These are phyloP conservation scores for Alternaria sp. DNA, from an alignment of 2,329 filamentous ascomycete genomes.

Conservation along the genomic window DNA sequence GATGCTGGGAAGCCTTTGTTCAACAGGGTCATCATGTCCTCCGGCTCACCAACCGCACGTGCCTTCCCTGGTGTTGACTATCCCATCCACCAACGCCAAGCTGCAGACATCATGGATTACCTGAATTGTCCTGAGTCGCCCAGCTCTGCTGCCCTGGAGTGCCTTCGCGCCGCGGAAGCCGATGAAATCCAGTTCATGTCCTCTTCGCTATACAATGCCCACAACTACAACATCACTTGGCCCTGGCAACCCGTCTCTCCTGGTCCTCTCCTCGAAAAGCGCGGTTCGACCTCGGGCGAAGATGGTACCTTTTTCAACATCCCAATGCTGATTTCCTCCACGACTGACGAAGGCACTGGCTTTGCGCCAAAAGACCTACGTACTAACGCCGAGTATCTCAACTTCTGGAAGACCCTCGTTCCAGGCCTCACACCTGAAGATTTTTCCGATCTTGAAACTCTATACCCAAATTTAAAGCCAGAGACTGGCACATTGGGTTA, in stretches of 20 bases:
- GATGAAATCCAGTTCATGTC: conserved; percentile 53
- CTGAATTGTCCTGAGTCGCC: conserved; percentile 39
- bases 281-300: conserved; percentile 52
- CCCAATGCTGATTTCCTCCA: conserved; percentile 47
- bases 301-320: conserved; percentile 49
- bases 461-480: conserved; percentile 39
- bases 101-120: conserved; percentile 42
- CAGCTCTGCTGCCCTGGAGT: conserved; percentile 47
- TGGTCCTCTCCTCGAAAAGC: conserved; percentile 58
- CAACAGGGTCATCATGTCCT: conserved; percentile 45
- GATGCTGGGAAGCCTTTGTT: conserved; percentile 45
- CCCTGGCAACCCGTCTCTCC: conserved; percentile 61
- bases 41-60: conserved; percentile 48
- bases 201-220: conserved; percentile 51
- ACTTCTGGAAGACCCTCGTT: conserved; percentile 41
- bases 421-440: conserved; percentile 43
- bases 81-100: conserved; percentile 43
- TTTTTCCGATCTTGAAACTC: conserved; percentile 40
- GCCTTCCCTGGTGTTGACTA: conserved; percentile 47
- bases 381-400: conserved; percentile 49
- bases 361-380: conserved; percentile 47
- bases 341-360: conserved; percentile 49
- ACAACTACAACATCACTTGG: conserved; percentile 56
- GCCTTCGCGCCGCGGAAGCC: conserved; percentile 52
- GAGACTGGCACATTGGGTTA: conserved; percentile 41